These are phyloP conservation scores for Starmerella bombicola DNA, from an alignment of 805 yeast species.

Conservation along the genomic window DNA sequence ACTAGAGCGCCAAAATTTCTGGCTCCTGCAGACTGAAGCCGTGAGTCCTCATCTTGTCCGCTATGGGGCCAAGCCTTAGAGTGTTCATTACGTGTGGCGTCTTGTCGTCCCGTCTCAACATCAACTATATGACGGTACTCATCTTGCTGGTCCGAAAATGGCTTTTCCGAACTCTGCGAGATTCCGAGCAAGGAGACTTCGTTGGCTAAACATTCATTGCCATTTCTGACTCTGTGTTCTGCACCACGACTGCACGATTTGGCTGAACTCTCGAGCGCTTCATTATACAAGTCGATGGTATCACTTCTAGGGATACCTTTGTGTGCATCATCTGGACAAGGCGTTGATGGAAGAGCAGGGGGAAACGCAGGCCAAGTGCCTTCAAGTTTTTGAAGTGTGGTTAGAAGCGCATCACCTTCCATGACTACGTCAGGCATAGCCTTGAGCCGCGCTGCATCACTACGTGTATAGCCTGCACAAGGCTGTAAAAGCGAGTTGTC, in stretches of 20 bases:
- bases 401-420: conserved; percentile 56
- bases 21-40: not conserved
- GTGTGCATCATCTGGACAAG: not conserved
- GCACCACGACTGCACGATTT: not conserved
- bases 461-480: conserved; percentile 37
- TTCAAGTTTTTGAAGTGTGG: conserved; percentile 66
- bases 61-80: not conserved
- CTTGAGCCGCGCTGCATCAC: conserved; percentile 62
- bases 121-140: not conserved
- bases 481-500: conserved; percentile 25
- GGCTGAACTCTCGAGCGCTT: conserved; percentile 6
- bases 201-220: not conserved
- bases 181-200: conserved; percentile 9
- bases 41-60: not conserved
- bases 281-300: conserved; percentile 10
- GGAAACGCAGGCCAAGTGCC: conserved; percentile 33
- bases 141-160: not conserved
- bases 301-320: conserved; percentile 9
- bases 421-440: conserved; percentile 70
- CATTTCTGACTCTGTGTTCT: not conserved
- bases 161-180: not conserved
- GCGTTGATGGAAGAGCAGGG: not conserved
- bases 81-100: not conserved
- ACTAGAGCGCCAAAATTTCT: not conserved
- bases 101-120: not conserved